Base-by-base conservation (phyloP, 331 rosid genomes). In the Cydonia oblonga region DNA sequence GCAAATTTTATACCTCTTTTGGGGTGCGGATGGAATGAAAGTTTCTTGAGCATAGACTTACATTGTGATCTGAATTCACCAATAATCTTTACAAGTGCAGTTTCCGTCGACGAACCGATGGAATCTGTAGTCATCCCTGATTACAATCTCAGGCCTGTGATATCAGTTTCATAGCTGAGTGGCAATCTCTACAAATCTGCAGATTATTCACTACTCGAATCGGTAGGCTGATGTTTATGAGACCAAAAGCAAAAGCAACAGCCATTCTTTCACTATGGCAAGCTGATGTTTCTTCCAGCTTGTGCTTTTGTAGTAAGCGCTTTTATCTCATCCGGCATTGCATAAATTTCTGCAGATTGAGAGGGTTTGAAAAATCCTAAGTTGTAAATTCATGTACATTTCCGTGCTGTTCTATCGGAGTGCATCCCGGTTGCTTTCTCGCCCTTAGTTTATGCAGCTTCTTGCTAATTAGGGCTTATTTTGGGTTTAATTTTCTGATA, bases 171-270 rank as follows among this genome's bases (percentile, higher is more conserved):
- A 69, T 74, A 35, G 64, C 58, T 4, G 38, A 59, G 44, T 75
- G 86, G 20, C 82, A 70, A 25, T 52, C 76, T 54, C 66, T 61
- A 54, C 74, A 70, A 9, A 66, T 75, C 72, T 77, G 68, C 28
- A 65, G 69, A 64, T 75, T 81, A 52, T 64, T 75, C 24, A 70
- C 77, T 8, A 66, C 64, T 18, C 81, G 77, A 40, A 78, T 78
- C 1, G 64, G 69, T 9, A 30, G 6, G 33, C 33, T 30, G 18
- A 5, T 70, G 62, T 51, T 67, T 35, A 24, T 38, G 5, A 76
- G 58, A 33, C 84, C 33, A 30, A 30, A 30, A 30, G 32, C 74
- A 42, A 56, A 76, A 52, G 68, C 78, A 22, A 66, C 66, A 2
- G 80, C 75, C 22, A 76, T 22, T 49, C 67, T 67, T 66, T 76